Evolutionary conservation across 768 basidiomycete genomes (phyloP).

Genomic region (Termitomyces sp.): DNA sequence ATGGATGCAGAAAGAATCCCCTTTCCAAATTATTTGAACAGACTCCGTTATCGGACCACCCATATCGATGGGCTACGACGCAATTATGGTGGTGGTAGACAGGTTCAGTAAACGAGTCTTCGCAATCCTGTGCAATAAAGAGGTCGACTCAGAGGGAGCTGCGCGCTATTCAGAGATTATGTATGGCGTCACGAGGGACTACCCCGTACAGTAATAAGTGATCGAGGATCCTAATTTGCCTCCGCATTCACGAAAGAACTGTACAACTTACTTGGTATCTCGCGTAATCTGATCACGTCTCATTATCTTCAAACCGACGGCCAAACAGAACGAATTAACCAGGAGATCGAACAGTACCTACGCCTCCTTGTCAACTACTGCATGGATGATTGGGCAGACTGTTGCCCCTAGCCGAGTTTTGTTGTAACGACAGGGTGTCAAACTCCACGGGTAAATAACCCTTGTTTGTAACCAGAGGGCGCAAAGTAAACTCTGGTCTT

Average conservation of each 20-base stretch:
- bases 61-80: background rate
- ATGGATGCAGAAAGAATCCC: background rate
- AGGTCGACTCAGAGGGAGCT: background rate
- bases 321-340: constrained; percentile 4
- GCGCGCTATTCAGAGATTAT: constrained; percentile 2
- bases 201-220: constrained; percentile 8
- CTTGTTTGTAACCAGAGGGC: background rate
- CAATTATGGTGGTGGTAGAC: background rate
- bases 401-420: too few relatives aligned
- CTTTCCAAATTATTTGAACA: background rate
- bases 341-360: background rate
- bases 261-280: background rate
- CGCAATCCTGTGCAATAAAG: background rate
- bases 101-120: background rate
- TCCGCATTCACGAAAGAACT: constrained; percentile 4
- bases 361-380: too few relatives aligned
- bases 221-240: constrained; percentile 14
- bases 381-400: too few relatives aligned
- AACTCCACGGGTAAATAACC: too few relatives aligned
- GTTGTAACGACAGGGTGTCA: too few relatives aligned
- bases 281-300: background rate
- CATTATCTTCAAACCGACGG: constrained; percentile 6
- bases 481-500: background rate
- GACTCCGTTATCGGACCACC: background rate
- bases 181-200: constrained; percentile 3